Evolutionary conservation across 257 asterid species (phyloP).

Genomic region (Solanum neorickii): DNA sequence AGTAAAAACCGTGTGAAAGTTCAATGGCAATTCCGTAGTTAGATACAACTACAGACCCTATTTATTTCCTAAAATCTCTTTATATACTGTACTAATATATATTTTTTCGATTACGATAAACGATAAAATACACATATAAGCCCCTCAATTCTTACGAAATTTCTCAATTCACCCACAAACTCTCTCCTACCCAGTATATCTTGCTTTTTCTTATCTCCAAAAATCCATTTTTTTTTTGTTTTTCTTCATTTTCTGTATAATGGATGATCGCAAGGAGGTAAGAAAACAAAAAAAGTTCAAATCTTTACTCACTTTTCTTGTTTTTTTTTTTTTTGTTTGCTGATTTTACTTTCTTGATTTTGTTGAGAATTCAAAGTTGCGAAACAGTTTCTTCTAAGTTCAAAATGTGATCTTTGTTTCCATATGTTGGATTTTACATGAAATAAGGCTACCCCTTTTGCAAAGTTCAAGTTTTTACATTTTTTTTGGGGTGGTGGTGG

Average conservation of each 20-base stretch:
- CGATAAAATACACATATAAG: not conserved
- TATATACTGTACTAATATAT: not conserved
- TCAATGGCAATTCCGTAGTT: not conserved
- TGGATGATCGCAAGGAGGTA: constrained; percentile 24
- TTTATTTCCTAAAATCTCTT: not conserved
- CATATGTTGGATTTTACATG: not conserved
- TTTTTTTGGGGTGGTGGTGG: not conserved
- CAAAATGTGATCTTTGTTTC: not conserved
- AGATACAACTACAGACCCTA: not conserved
- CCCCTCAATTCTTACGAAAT: not conserved
- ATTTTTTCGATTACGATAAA: not conserved
- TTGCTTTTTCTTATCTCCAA: not conserved
- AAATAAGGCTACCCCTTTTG: not conserved
- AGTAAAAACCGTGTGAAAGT: not conserved
- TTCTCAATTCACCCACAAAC: not conserved
- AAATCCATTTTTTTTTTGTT: not conserved
- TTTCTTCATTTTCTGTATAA: not conserved
- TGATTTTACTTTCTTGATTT: not conserved
- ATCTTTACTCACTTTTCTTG: not conserved
- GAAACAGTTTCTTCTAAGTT: not conserved
- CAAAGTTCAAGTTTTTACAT: not conserved
- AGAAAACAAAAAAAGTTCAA: not conserved
- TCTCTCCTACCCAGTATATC: not conserved
- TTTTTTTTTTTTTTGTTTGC: not conserved
- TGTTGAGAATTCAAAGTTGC: not conserved